Evolutionary conservation across 495 filamentous ascomycete genomes (phyloP).

Genomic region (Chaetomidium leptoderma): DNA sequence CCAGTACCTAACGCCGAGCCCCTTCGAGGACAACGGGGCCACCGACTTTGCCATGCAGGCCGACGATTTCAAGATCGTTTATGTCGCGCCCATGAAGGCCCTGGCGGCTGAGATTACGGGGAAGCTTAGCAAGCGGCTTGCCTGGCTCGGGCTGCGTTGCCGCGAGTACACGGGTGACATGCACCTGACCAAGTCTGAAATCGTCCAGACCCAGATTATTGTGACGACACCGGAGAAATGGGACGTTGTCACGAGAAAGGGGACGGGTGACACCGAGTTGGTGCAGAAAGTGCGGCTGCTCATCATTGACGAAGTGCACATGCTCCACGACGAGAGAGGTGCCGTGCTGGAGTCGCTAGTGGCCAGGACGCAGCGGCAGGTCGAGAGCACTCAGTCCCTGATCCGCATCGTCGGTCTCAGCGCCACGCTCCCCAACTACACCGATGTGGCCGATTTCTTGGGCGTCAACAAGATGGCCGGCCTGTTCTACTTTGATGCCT

Average conservation of each 20-base stretch:
- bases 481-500: conserved; percentile 94
- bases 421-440: conserved; percentile 91
- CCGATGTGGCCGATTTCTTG: conserved; percentile 94
- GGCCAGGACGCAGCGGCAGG: conserved; percentile 88
- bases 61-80: conserved; percentile 96
- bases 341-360: conserved; percentile 94
- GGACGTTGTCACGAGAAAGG: conserved; percentile 97
- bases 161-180: conserved; percentile 96
- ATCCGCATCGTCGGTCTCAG: conserved; percentile 95
- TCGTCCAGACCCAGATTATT: conserved; percentile 92
- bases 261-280: conserved; percentile 93
- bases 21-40: conserved; percentile 65
- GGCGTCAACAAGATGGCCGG: conserved; percentile 92
- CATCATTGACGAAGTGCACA: conserved; percentile 99
- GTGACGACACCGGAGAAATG: conserved; percentile 99
- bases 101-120: conserved; percentile 93
- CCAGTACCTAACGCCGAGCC: conserved; percentile 77
- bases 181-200: conserved; percentile 96
- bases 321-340: conserved; percentile 97
- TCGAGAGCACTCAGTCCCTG: conserved; percentile 95
- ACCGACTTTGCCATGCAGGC: conserved; percentile 71
- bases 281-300: conserved; percentile 95
- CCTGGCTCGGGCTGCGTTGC: conserved; percentile 84
- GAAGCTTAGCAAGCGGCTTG: conserved; percentile 88
- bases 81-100: conserved; percentile 98